Evolutionary conservation across 2,329 filamentous ascomycete species (phyloP).

Genomic region (Coleophoma eucalyptorum): DNA sequence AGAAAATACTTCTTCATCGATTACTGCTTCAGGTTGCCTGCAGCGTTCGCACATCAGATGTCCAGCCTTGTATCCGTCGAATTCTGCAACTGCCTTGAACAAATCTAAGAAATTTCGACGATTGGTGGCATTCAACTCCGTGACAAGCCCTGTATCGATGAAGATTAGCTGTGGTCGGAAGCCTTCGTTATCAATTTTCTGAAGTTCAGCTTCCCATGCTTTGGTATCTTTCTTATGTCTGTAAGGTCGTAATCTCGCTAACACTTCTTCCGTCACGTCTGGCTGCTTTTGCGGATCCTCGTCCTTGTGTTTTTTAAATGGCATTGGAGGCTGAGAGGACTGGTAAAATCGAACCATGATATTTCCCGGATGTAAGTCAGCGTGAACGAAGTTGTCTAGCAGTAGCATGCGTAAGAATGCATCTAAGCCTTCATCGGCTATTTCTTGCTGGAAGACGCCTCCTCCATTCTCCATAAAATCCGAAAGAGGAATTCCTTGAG

Average conservation of each 20-base stretch:
- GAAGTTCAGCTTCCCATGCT: slow-evolving; percentile 72
- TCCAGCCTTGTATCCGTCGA: slow-evolving; percentile 93
- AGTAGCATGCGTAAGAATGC: slow-evolving; percentile 95
- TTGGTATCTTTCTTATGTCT: slow-evolving; percentile 55
- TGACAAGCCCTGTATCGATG: slow-evolving; percentile 94
- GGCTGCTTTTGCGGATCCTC: slow-evolving; percentile 43
- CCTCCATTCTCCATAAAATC: slow-evolving; percentile 90
- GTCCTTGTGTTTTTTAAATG: slow-evolving; percentile 33
- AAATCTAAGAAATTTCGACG: slow-evolving; percentile 89
- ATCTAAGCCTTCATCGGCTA: slow-evolving; percentile 91
- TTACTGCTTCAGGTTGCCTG: slow-evolving; percentile 83
- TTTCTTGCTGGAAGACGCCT: slow-evolving; percentile 88
- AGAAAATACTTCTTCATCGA: slow-evolving; percentile 87
- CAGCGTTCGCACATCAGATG: slow-evolving; percentile 95
- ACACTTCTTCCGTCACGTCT: slow-evolving; percentile 84
- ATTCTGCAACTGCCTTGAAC: slow-evolving; percentile 93
- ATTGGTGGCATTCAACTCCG: slow-evolving; percentile 84
- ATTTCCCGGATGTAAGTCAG: slow-evolving; percentile 93
- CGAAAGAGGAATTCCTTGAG: slow-evolving; percentile 86
- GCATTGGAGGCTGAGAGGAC: slow-evolving; percentile 66
- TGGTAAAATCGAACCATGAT: slow-evolving; percentile 99
- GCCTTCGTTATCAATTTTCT: slow-evolving; percentile 77
- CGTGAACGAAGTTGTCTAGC: slow-evolving; percentile 96
- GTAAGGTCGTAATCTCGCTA: slow-evolving; percentile 74
- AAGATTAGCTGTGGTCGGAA: slow-evolving; percentile 94